Percentiles rank a stretch among this genome's conserved stretches.
These are phyloP conservation scores for Kwoniella shandongensis DNA, from an alignment of 768 basidiomycete species.

Conservation along the genomic window DNA sequence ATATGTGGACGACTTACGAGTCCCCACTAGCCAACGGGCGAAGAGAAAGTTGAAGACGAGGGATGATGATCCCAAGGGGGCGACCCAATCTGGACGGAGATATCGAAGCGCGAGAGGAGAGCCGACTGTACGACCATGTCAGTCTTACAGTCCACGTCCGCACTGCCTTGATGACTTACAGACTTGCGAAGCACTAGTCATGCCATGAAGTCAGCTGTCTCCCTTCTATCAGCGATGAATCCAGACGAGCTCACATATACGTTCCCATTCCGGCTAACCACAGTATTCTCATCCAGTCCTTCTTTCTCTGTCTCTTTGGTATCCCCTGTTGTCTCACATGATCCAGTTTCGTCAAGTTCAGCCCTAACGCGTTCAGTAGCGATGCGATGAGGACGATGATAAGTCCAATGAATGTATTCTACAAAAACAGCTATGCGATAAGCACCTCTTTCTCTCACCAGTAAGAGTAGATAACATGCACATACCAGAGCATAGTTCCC, in stretches of 20 bases:
- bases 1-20: conserved; percentile 33
- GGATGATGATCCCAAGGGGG: conserved; percentile 87
- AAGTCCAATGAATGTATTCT: conserved; percentile 59
- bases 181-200: conserved; percentile 36
- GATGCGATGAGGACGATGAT: conserved; percentile 79
- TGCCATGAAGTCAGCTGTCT: neutral
- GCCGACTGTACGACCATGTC: conserved; percentile 9
- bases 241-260: conserved; percentile 69
- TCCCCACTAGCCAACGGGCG: conserved; percentile 60
- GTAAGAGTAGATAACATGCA: too few species aligned
- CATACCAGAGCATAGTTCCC: conserved; percentile 35
- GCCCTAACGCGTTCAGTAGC: conserved; percentile 60
- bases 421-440: neutral
- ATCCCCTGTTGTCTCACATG: conserved; percentile 65
- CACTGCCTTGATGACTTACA: conserved; percentile 29
- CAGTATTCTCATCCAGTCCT: conserved; percentile 77
- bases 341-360: conserved; percentile 92
- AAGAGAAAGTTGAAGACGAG: conserved; percentile 96
- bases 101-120: conserved; percentile 43
- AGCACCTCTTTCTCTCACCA: too few species aligned
- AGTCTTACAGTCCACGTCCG: conserved; percentile 7
- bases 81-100: conserved; percentile 75
- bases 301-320: conserved; percentile 71
- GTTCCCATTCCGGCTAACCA: conserved; percentile 87
- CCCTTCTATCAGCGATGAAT: conserved; percentile 24